Evolutionary conservation across 2,329 filamentous ascomycete species (phyloP).

Genomic region (Chaetomiaceae sp.): DNA sequence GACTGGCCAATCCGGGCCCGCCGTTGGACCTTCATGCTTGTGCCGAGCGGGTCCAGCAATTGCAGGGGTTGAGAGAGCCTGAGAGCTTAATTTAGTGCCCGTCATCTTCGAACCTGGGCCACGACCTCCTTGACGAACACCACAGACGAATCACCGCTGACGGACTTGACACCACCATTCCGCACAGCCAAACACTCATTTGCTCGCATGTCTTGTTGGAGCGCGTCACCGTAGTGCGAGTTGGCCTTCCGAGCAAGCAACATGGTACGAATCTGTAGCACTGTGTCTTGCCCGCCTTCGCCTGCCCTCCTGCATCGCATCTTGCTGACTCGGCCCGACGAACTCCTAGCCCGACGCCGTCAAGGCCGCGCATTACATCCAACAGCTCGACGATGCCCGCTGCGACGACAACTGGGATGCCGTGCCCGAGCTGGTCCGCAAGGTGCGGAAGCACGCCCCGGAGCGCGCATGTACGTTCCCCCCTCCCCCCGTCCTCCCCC

Average conservation of each 20-base stretch:
- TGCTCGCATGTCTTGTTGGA: constrained; percentile 21
- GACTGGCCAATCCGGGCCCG: constrained; percentile 12
- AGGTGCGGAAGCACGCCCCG: constrained; percentile 89
- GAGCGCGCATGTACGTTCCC: constrained; percentile 68
- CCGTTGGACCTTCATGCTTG: constrained; percentile 9
- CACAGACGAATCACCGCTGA: background rate
- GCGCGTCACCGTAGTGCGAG: constrained; percentile 25
- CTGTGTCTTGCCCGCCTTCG: background rate
- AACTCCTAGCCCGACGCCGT: constrained; percentile 38
- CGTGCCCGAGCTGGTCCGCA: constrained; percentile 82
- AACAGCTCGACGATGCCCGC: constrained; percentile 75
- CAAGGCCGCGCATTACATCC: constrained; percentile 79
- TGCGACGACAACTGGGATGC: constrained; percentile 83
- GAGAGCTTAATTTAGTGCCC: background rate
- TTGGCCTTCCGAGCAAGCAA: constrained; percentile 20
- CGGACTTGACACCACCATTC: background rate
- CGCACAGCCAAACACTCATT: background rate
- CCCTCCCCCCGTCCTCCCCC: background rate
- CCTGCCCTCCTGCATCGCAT: background rate
- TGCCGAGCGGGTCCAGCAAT: background rate
- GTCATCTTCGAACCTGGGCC: background rate
- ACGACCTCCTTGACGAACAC: background rate
- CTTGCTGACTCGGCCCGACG: constrained; percentile 5
- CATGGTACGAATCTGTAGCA: constrained; percentile 17
- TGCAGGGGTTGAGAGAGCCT: background rate